phyloP scores from a whole-genome alignment of 108 stramenopile genomes.

The Stephanodiscus minutulus region DNA sequence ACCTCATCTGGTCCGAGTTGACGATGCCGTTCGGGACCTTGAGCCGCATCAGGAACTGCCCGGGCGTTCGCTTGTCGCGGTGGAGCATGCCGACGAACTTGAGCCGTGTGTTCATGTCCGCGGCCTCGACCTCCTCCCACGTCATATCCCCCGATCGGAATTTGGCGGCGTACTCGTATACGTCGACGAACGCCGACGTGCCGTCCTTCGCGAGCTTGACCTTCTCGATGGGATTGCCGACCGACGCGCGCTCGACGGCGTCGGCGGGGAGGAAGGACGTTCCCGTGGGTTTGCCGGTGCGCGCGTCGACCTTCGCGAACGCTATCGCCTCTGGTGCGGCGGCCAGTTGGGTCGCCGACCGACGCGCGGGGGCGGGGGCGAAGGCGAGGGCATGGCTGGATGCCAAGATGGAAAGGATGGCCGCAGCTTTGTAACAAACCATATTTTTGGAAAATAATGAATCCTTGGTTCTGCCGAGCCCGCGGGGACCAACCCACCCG shows the following conservation, averaged over 20 bases:
- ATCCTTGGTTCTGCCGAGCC: neutral
- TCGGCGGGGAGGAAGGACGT: slow-evolving; percentile 80
- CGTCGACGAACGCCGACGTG: slow-evolving; percentile 80
- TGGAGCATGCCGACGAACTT: slow-evolving; percentile 95
- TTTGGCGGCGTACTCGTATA: slow-evolving; percentile 84
- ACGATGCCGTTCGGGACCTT: slow-evolving; percentile 94
- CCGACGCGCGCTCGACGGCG: slow-evolving; percentile 60
- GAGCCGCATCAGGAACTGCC: slow-evolving; percentile 95
- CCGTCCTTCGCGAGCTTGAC: slow-evolving; percentile 81
- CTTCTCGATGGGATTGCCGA: slow-evolving; percentile 81
- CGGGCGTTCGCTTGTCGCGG: slow-evolving; percentile 91
- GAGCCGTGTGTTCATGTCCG: slow-evolving; percentile 86
- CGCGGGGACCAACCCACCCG: neutral
- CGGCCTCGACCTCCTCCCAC: slow-evolving; percentile 85
- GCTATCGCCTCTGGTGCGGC: slow-evolving; percentile 5
- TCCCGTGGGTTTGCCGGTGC: slow-evolving; percentile 73
- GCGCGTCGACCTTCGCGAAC: slow-evolving; percentile 25
- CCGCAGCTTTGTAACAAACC: neutral
- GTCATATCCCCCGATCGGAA: slow-evolving; percentile 84
- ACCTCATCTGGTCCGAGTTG: slow-evolving; percentile 88
- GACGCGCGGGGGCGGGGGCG: neutral
- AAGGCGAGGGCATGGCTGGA: slow-evolving; percentile 21
- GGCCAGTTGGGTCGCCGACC: neutral
- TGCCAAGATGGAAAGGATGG: slow-evolving; percentile 14
- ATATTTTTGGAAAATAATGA: neutral